Base-by-base conservation (phyloP, 2,329 filamentous ascomycete species). In the Ceratocystis lukuohia region DNA sequence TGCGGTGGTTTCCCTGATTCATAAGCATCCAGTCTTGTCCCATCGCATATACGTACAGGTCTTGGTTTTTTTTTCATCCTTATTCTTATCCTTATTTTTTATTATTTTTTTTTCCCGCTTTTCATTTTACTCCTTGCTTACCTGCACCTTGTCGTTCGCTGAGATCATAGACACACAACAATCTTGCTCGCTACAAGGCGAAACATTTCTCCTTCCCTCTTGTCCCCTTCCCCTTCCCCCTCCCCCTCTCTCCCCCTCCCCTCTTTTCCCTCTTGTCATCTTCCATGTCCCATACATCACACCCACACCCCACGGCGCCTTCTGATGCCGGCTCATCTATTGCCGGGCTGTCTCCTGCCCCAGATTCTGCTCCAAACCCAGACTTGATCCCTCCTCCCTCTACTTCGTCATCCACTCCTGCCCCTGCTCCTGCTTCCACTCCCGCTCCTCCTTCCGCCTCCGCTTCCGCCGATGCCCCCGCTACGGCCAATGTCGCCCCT, bases 241-340 rank as follows among this genome's bases (percentile, higher is more conserved):
- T 7, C 46, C 17, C 46, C 5, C 46, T 22, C 46, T n/a, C 53
- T 17, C 20, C 53, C 53, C 28, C 53, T 59, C 28, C 28, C 53
- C 28, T 59, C 53, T 30, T 59, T 59, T 37, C 53, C 33, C 61
- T 53, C 50, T 46, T 44, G 45, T 28, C 28, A n/a, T 59, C 28
- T 64, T 33, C 46, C 62, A 64, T 64, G 62, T 45, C 62, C 15
- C 33, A 37, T 33, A 53, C 46, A 37, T 33, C 50, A 30, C 62
- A 28, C 46, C 33, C 62, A 41, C 28, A 56, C 3, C 33, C 62
- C 2, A 56, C 50, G 22, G 28, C 30, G 17, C 28, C 33, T 10
- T 64, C 62, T 64, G 67, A 68, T 25, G 61, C 61, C 61, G 64
- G 63, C 61, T 63, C 48, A 2, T 56, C 53, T 17, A 6, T 56